phyloP scores from a whole-genome alignment of 225 moss, liverwort and hornwort species.

The Marchantia paleacea region DNA sequence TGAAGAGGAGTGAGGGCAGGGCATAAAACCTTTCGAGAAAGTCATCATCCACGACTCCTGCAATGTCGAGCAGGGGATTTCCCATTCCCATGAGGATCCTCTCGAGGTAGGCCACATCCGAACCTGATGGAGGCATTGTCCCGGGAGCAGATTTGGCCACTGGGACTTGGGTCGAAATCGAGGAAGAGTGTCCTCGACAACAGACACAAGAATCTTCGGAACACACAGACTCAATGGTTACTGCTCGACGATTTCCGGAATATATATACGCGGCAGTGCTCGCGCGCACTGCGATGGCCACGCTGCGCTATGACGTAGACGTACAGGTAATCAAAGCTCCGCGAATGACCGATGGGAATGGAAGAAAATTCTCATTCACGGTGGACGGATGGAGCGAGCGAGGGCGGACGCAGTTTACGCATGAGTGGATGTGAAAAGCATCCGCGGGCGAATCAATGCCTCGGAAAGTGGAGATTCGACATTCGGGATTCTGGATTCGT shows the following conservation, averaged over 20 bases:
- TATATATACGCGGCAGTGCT: slow-evolving; percentile 3
- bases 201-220: slow-evolving; percentile 21
- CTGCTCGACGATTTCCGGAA: neutral
- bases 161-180: slow-evolving; percentile 2
- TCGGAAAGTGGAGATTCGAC: no score
- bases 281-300: neutral
- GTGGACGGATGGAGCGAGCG: no score
- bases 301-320: neutral
- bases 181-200: slow-evolving; percentile 17
- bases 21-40: slow-evolving; percentile 65
- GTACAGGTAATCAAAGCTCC: neutral
- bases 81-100: slow-evolving; percentile 80
- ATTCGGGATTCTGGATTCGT: no score
- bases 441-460: no score
- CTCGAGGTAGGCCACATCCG: slow-evolving; percentile 33
- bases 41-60: slow-evolving; percentile 64
- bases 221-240: slow-evolving; percentile 19
- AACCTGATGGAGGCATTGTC: neutral
- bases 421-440: no score
- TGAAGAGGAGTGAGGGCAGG: neutral
- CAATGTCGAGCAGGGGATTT: slow-evolving; percentile 87
- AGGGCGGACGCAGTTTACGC: no score
- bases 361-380: no score
- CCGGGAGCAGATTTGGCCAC: neutral
- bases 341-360: neutral